Evolutionary conservation across 331 rosid species (phyloP).

Genomic region (Quercus phellos): DNA sequence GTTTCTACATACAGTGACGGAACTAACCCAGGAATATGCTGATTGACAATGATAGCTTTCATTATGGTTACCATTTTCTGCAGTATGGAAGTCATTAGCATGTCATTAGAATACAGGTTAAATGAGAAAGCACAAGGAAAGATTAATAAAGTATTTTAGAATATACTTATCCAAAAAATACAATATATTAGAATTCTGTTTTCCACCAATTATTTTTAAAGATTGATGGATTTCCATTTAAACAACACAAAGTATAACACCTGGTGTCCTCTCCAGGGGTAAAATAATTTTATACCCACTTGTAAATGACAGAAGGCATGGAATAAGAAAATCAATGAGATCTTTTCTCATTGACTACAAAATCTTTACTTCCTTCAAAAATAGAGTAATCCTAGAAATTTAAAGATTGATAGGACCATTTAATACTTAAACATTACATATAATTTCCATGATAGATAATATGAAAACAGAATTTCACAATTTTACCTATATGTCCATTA

Average conservation of each 20-base stretch:
- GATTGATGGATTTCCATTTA: too few relatives aligned
- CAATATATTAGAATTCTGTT: too few relatives aligned
- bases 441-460: not conserved
- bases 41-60: conserved; percentile 40
- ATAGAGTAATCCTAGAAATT: not conserved
- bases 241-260: not conserved
- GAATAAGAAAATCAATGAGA: not conserved
- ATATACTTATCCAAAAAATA: not conserved
- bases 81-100: conserved; percentile 17
- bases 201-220: too few relatives aligned
- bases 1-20: conserved; percentile 66
- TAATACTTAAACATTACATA: not conserved
- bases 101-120: conserved; percentile 12
- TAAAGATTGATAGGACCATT: conserved; percentile 12
- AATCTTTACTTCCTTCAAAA: not conserved
- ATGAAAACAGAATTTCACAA: not conserved
- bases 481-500: conserved; percentile 62
- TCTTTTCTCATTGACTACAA: not conserved
- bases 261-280: not conserved
- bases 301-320: not conserved
- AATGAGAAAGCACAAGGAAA: not conserved
- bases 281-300: not conserved
- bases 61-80: conserved; percentile 62
- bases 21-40: conserved; percentile 79
- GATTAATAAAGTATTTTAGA: not conserved